Evolutionary conservation across 2,329 filamentous ascomycete species (phyloP).

Genomic region (Ceratocystiopsis minuta): DNA sequence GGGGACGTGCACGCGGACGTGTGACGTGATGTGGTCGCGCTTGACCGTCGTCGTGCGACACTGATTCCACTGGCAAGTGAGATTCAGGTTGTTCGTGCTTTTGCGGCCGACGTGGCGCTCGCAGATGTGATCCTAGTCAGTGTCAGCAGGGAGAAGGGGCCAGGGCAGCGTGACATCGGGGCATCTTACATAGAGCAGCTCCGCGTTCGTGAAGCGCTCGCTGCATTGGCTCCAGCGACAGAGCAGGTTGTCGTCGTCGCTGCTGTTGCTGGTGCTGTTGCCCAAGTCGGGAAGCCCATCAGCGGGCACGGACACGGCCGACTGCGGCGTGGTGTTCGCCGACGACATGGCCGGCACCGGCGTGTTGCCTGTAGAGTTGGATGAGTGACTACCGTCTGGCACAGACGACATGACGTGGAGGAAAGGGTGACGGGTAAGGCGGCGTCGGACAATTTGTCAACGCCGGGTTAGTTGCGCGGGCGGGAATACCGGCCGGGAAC

Average conservation of each 20-base stretch:
- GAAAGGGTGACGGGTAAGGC: too few relatives aligned
- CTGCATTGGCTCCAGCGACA: conserved; percentile 43
- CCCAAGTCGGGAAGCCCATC: neutral
- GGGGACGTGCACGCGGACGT: conserved; percentile 96
- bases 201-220: conserved; percentile 38
- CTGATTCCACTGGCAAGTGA: conserved; percentile 93
- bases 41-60: conserved; percentile 96
- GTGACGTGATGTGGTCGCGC: conserved; percentile 96
- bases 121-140: conserved; percentile 75
- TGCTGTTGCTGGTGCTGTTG: neutral
- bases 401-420: conserved; percentile 4
- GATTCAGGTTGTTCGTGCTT: conserved; percentile 94
- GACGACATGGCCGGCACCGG: conserved; percentile 31
- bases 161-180: neutral
- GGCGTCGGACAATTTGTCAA: too few relatives aligned
- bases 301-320: conserved; percentile 10
- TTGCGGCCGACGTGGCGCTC: conserved; percentile 97
- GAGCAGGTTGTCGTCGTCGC: conserved; percentile 32
- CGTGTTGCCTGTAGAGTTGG: conserved; percentile 31
- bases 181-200: conserved; percentile 39
- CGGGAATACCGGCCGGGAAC: too few relatives aligned
- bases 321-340: conserved; percentile 17
- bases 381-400: conserved; percentile 12
- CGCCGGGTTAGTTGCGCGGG: too few relatives aligned
- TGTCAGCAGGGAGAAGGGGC: neutral